A percentile compares a stretch with the other conserved stretches of the same genome.
Evolutionary conservation across 495 filamentous ascomycete genomes (phyloP).

Genomic region (Talaromyces thailandensis): DNA sequence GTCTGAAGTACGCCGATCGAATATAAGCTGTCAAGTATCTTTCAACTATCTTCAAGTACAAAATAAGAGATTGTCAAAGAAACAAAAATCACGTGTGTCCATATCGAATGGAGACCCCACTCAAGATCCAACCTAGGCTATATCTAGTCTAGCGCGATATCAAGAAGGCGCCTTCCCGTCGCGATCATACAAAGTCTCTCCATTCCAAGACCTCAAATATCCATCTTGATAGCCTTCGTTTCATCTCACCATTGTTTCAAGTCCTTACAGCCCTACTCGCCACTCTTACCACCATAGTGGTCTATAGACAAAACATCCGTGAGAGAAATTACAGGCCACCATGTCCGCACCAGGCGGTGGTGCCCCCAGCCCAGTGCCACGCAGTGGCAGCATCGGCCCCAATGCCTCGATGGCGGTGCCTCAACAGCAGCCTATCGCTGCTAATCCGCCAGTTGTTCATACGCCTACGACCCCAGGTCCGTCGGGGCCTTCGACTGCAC

Average conservation of each 20-base stretch:
- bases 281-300: background rate
- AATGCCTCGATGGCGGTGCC: slow-evolving; percentile 40
- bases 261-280: background rate
- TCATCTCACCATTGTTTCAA: background rate
- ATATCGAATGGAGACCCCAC: background rate
- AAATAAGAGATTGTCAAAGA: too few relatives aligned
- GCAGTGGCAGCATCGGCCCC: slow-evolving; percentile 45
- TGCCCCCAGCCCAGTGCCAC: slow-evolving; percentile 39
- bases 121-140: background rate
- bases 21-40: background rate
- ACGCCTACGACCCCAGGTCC: slow-evolving; percentile 27
- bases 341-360: slow-evolving; percentile 43
- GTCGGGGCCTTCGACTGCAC: slow-evolving; percentile 33
- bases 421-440: slow-evolving; percentile 37
- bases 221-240: background rate
- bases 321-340: background rate
- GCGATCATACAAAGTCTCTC: background rate
- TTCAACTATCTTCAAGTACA: background rate
- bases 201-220: background rate
- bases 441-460: slow-evolving; percentile 24
- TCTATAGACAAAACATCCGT: background rate
- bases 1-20: background rate
- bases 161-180: background rate
- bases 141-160: background rate
- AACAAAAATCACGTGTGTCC: background rate